Percentiles rank a stretch among this genome's conserved stretches.
Evolutionary conservation across 768 basidiomycete genomes (phyloP).

Genomic region (Lactifluus volemus): DNA sequence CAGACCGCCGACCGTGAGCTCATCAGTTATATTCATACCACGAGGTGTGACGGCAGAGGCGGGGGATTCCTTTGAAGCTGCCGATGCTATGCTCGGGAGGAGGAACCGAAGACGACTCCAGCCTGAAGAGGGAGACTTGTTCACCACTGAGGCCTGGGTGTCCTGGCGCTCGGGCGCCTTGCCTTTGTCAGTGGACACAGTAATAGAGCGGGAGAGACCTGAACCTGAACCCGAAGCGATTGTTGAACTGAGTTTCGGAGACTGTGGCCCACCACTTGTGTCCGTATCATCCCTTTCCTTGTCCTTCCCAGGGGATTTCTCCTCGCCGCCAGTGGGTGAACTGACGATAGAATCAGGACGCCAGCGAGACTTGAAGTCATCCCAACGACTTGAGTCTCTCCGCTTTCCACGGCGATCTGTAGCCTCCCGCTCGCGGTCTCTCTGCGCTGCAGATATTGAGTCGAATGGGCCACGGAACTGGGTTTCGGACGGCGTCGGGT

Average conservation of each 20-base stretch:
- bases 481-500: slow-evolving; percentile 31
- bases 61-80: slow-evolving; percentile 22
- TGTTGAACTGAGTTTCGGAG: neutral
- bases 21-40: slow-evolving; percentile 70
- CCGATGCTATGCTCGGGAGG: slow-evolving; percentile 44
- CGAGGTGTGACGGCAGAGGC: slow-evolving; percentile 42
- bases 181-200: slow-evolving; percentile 2
- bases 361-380: slow-evolving; percentile 41
- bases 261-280: neutral
- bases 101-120: slow-evolving; percentile 64
- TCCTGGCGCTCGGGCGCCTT: slow-evolving; percentile 8
- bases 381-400: slow-evolving; percentile 34
- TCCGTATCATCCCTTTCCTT: slow-evolving; percentile 10
- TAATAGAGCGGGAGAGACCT: neutral
- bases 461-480: slow-evolving; percentile 62
- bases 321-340: slow-evolving; percentile 35
- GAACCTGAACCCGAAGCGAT: slow-evolving; percentile 3
- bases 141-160: slow-evolving; percentile 17
- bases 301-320: slow-evolving; percentile 28
- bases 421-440: slow-evolving; percentile 32
- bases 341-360: slow-evolving; percentile 39
- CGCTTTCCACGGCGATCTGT: slow-evolving; percentile 48
- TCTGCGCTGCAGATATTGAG: slow-evolving; percentile 27
- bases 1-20: slow-evolving; percentile 72
- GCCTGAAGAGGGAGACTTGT: slow-evolving; percentile 29